A percentile compares a stretch with the other conserved stretches of the same genome.
Evolutionary conservation across 2,329 filamentous ascomycete species (phyloP).

Genomic region (Fusarium algeriense): DNA sequence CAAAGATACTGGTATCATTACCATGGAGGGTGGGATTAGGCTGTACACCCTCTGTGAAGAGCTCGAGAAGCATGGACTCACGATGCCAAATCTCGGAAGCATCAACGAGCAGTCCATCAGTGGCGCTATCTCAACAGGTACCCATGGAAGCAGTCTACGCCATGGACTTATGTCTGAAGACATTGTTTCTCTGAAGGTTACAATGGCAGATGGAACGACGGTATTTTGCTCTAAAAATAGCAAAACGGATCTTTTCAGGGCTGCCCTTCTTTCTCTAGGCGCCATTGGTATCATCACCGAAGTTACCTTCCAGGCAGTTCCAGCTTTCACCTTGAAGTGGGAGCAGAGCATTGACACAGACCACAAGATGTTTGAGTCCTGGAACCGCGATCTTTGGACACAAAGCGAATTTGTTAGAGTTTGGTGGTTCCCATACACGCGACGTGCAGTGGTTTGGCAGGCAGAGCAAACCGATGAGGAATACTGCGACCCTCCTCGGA

Average conservation of each 20-base stretch:
- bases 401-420: conserved; percentile 89
- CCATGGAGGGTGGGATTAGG: conserved; percentile 90
- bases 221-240: conserved; percentile 76
- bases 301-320: conserved; percentile 84
- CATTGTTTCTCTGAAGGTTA: conserved; percentile 80
- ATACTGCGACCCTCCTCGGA: conserved; percentile 68
- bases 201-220: conserved; percentile 82
- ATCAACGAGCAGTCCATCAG: conserved; percentile 96
- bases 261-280: conserved; percentile 87
- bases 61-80: conserved; percentile 80
- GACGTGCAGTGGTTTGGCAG: conserved; percentile 88
- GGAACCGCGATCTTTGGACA: conserved; percentile 83
- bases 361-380: conserved; percentile 74
- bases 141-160: conserved; percentile 86
- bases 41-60: conserved; percentile 79
- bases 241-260: conserved; percentile 85
- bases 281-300: conserved; percentile 92
- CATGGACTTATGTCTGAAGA: conserved; percentile 89
- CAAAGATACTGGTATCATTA: conserved; percentile 72
- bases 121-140: conserved; percentile 91
- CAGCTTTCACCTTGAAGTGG: conserved; percentile 89
- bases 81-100: conserved; percentile 91
- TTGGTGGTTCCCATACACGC: conserved; percentile 97
- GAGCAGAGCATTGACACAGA: conserved; percentile 82
- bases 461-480: conserved; percentile 81